Conservation (phyloP, 805 yeast genomes). For the Kuraishia capsulata region DNA sequence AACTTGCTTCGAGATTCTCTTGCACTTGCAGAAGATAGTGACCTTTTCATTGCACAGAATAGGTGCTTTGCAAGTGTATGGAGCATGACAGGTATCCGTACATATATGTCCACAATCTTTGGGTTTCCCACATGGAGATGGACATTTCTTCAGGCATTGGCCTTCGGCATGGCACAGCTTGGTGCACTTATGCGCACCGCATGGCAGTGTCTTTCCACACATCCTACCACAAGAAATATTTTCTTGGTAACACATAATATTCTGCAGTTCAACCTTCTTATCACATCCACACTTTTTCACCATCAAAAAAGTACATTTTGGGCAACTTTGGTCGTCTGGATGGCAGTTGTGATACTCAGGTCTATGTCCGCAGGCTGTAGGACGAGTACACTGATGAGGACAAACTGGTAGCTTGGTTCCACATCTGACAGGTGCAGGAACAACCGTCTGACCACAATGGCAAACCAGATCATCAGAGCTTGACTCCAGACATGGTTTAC, state of each 20-base stretch:
- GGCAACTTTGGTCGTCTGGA: conserved; percentile 53
- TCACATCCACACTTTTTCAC: conserved; percentile 20
- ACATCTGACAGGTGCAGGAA: conserved; percentile 79
- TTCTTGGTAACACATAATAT: conserved; percentile 61
- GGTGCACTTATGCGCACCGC: conserved; percentile 45
- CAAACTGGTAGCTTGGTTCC: conserved; percentile 65
- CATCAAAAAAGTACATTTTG: conserved; percentile 54
- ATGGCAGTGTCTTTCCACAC: conserved; percentile 42
- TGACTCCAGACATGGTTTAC: conserved; percentile 74
- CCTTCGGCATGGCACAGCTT: conserved; percentile 49
- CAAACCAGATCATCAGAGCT: conserved; percentile 73
- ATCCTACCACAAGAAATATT: conserved; percentile 59
- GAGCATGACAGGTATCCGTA: conserved; percentile 53
- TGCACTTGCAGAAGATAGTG: conserved; percentile 54
- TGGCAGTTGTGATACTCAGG: conserved; percentile 72
- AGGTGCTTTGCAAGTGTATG: conserved; percentile 40
- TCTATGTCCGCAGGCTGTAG: conserved; percentile 58
- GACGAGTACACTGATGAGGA: conserved; percentile 52
- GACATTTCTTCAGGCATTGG: conserved; percentile 54
- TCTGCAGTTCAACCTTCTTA: conserved; percentile 31
- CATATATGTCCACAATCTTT: conserved; percentile 68
- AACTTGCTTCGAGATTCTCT: conserved; percentile 35
- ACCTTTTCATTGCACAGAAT: conserved; percentile 44
- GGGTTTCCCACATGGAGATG: conserved; percentile 43
- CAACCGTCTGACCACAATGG: conserved; percentile 70